Evolutionary conservation across 768 basidiomycete genomes (phyloP), one percentile per base, ranked within the genome.

Genomic region (Panaeolus papilionaceus): DNA sequence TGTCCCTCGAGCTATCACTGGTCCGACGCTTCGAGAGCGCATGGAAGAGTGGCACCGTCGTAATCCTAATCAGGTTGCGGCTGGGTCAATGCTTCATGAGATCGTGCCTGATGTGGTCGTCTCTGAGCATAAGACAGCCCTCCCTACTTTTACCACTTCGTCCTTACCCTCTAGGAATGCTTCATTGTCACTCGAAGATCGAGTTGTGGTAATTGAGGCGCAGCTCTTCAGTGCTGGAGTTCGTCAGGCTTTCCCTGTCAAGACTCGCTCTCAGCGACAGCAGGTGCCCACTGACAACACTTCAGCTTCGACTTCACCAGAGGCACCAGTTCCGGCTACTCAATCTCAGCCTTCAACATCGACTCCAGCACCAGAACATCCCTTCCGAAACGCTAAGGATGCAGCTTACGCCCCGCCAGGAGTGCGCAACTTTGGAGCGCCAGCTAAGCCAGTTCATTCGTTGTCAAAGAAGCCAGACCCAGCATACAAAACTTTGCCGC

Each of bases 21-120:
- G 47, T 9, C 2, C 20, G 3, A 51, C 47, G 3, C 20, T 51
- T 3, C 47, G 23, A 18, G 47, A 51, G 20, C 47, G 47, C 8
- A 51, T 51, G 47, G 47, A 51, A 26, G 47, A 51, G 18, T 51
- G 47, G 47, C 47, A 51, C 47, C 47, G 47, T 12, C 47, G n/a
- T 26, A 51, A 51, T 9, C 20, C 47, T 51, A 26, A 51, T 9
- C 47, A 51, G 47, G 20, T 51, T 7, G 47, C 47, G 4, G 47
- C 47, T 5, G 47, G 42, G 42, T 18, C 47, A 8, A 20, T 23
- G 20, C 10, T 51, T 11, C 47, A 51, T 11, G 47, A 51, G 47
- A 26, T 51, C 7, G n/a, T 26, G 7, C 26, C 26, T 26, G 8
- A 26, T 3, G 47, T 3, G 47, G 47, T 26, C 7, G 12, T 18